Percentiles rank a stretch among this genome's conserved stretches.
Conservation (phyloP, 768 basidiomycete genomes). For the Leccinum fibrillosum region DNA sequence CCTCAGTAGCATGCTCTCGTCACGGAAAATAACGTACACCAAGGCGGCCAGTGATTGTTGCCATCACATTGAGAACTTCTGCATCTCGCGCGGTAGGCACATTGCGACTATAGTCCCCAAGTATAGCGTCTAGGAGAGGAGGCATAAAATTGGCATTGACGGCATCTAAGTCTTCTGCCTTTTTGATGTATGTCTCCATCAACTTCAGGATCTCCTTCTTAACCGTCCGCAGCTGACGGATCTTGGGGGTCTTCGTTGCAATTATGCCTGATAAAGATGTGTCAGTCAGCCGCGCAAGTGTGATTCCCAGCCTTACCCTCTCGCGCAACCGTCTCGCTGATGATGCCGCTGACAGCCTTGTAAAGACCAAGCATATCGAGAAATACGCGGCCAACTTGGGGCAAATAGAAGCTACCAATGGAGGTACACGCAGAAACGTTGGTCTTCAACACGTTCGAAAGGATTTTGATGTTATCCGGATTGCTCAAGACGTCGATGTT, state of each 20-base stretch:
- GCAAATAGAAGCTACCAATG: conserved; percentile 94
- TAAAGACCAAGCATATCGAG: conserved; percentile 98
- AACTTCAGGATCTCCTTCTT: conserved; percentile 98
- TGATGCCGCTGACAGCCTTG: conserved; percentile 94
- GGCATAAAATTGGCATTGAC: conserved; percentile 93
- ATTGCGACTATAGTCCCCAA: conserved; percentile 96
- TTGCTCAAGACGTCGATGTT: conserved; percentile 90
- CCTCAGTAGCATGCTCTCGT: conserved; percentile 4
- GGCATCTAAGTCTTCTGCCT: conserved; percentile 93
- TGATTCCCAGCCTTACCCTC: conserved; percentile 52
- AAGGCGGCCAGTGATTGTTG: conserved; percentile 84
- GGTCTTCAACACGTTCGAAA: conserved; percentile 96
- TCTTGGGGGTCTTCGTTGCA: conserved; percentile 95
- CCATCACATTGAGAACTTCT: conserved; percentile 96
- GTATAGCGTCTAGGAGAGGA: conserved; percentile 90
- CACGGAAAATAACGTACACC: conserved; percentile 56
- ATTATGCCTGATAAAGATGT: conserved; percentile 58
- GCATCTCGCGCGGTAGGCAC: conserved; percentile 92
- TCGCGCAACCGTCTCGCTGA: conserved; percentile 86
- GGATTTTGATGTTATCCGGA: conserved; percentile 92
- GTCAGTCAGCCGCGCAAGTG: conserved; percentile 2
- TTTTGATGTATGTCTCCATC: conserved; percentile 97
- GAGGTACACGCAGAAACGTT: conserved; percentile 97
- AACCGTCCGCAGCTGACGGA: conserved; percentile 90
- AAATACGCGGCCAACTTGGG: conserved; percentile 95